Conservation (phyloP, 129 eudicot genomes). For the Tanacetum coccineum region DNA sequence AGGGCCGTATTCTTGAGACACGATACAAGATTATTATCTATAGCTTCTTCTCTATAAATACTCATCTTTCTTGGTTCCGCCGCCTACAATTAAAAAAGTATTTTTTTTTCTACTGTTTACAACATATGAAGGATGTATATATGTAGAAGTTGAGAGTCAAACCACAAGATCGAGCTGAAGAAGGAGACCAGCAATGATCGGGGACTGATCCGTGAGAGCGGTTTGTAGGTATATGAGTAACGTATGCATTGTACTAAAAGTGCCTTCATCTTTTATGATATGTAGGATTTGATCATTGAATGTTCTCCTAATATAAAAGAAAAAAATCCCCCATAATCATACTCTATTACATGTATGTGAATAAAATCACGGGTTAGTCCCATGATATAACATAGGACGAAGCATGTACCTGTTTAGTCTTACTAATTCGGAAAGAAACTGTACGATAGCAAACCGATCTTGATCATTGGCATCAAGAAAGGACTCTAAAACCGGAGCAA, state of each 20-base stretch:
- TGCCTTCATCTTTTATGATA: constrained; percentile 69
- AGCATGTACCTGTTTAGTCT: constrained; percentile 59
- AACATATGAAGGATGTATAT: background rate
- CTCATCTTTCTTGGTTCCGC: constrained; percentile 88
- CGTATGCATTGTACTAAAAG: constrained; percentile 72
- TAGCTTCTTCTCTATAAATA: constrained; percentile 77
- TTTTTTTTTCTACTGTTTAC: background rate
- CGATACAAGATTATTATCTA: constrained; percentile 55
- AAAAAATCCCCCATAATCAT: constrained; percentile 7
- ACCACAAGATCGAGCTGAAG: constrained; percentile 84
- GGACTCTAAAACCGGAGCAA: constrained; percentile 52
- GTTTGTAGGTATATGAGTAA: constrained; percentile 63
- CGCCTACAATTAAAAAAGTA: constrained; percentile 26
- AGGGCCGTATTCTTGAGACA: constrained; percentile 62
- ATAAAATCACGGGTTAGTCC: background rate
- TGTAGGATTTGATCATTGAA: constrained; percentile 60
- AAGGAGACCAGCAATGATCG: constrained; percentile 67
- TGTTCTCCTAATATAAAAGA: constrained; percentile 43
- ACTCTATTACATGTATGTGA: background rate
- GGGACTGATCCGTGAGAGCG: constrained; percentile 52
- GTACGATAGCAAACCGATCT: constrained; percentile 57
- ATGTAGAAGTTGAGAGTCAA: constrained; percentile 11
- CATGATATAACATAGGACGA: background rate
- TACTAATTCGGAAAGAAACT: constrained; percentile 61
- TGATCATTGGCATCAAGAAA: constrained; percentile 41